Evolutionary conservation across 1,284 basidiomycete species (phyloP).

Genomic region (Tylopilus sp.): DNA sequence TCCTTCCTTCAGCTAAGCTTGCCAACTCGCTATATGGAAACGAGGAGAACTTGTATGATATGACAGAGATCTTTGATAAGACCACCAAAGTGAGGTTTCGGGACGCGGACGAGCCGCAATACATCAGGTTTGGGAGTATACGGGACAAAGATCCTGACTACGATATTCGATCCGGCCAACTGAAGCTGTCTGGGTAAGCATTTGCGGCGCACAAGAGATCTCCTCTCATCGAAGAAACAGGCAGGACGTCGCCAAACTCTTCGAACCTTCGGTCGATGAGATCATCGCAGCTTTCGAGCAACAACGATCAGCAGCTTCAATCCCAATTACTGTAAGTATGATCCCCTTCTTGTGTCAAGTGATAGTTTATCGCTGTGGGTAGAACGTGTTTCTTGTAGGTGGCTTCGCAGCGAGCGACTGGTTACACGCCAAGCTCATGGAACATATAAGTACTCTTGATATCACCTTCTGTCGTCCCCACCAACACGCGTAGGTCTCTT

Average conservation of each 20-base stretch:
- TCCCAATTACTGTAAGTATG: conserved; percentile 31
- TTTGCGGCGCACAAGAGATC: neutral
- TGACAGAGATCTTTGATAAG: conserved; percentile 45
- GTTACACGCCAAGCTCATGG: conserved; percentile 38
- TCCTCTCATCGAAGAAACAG: conserved; percentile 24
- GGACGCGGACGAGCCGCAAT: conserved; percentile 37
- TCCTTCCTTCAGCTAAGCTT: conserved; percentile 32
- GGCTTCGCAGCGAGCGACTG: conserved; percentile 49
- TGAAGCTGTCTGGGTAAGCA: conserved; percentile 40
- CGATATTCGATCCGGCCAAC: conserved; percentile 43
- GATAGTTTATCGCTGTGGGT: neutral
- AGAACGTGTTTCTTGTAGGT: conserved; percentile 39
- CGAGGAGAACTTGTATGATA: conserved; percentile 36
- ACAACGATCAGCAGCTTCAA: conserved; percentile 28
- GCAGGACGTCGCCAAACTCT: conserved; percentile 39
- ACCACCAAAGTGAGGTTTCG: conserved; percentile 46
- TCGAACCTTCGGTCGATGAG: conserved; percentile 42
- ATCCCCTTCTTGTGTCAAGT: neutral
- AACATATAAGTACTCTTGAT: conserved; percentile 25
- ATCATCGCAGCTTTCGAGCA: conserved; percentile 38
- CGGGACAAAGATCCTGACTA: conserved; percentile 41
- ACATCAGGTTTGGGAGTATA: conserved; percentile 45
- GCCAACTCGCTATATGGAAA: conserved; percentile 25
- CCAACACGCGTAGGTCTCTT: conserved; percentile 33
- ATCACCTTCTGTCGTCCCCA: conserved; percentile 35